Evolutionary conservation across 202 grass and related monocot species (phyloP).

Genomic region (Setaria italica): DNA sequence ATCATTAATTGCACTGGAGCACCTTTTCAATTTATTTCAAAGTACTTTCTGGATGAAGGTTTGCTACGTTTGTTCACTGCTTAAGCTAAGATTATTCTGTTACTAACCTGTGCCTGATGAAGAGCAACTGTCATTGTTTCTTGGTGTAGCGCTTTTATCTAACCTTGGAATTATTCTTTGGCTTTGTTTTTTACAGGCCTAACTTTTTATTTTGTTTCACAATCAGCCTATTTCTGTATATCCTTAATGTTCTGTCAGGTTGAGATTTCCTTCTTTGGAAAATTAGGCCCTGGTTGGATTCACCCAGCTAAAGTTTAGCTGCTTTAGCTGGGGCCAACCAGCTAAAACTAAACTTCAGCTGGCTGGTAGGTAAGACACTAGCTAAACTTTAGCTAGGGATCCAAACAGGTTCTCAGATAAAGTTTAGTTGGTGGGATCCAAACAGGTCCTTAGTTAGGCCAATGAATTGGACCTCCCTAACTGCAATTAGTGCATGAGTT

Average conservation of each 20-base stretch:
- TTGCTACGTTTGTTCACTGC: slow-evolving; percentile 43
- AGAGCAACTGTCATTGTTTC: slow-evolving; percentile 8
- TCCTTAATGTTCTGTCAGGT: neutral
- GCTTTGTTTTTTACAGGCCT: slow-evolving; percentile 5
- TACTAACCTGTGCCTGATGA: slow-evolving; percentile 15
- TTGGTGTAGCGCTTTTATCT: slow-evolving; percentile 19
- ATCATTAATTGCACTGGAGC: slow-evolving; percentile 66
- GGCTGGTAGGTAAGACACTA: too few species aligned
- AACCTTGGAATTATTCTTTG: slow-evolving; percentile 4
- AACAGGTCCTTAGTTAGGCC: too few species aligned
- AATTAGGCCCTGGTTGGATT: neutral
- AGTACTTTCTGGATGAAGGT: slow-evolving; percentile 93
- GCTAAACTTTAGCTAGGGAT: too few species aligned
- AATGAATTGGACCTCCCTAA: neutral
- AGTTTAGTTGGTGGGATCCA: too few species aligned
- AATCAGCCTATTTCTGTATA: neutral
- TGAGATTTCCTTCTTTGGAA: neutral
- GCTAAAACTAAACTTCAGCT: too few species aligned
- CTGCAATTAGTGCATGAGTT: neutral
- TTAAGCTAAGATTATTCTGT: slow-evolving; percentile 37
- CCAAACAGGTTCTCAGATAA: too few species aligned
- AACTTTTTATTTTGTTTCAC: neutral
- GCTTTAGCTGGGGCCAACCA: too few species aligned
- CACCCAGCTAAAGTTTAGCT: too few species aligned
- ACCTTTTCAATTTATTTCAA: slow-evolving; percentile 86